Evolutionary conservation across 2,329 filamentous ascomycete species (phyloP), one percentile per base, ranked within the genome.

Genomic region (Talaromyces amestolkiae): DNA sequence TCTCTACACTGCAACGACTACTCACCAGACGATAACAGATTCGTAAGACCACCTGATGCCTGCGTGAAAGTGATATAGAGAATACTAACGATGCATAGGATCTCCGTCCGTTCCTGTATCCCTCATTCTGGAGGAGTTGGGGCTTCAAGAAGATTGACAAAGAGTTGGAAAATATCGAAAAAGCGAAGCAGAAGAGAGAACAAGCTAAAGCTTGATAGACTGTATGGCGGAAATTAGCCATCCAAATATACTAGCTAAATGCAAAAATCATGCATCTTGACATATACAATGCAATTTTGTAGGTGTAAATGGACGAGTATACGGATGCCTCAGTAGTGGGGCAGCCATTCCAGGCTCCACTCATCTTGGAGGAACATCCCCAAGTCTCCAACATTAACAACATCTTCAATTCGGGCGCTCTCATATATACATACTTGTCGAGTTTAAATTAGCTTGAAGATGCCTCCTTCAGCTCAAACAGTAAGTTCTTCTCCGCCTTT

Each of bases 21-120:
- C 68, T 78, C 72, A 51, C 78, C 79, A 0, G 83, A 85, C 63
- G 83, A 85, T 63, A 87, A 88, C 69, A 74, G 85, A 6, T 86
- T 80, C 61, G 61, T 64, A 47, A 37, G 61, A 31, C 5, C 9
- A 33, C 1, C 17, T 3, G 15, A 45, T 3, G 6, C 11, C 37
- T 19, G 1, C 4, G 3, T n/a, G 17, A 3, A 1, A 11, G 15
- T 51, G 7, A 22, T 8, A 8, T 39, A 11, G 3, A 5, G 15
- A 24, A 17, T 45, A 13, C 53, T 64, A 58, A 64, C 24, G 3
- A 3, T n/a, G 27, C 7, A 15, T 24, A 64, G 61, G 86, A 87
- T 75, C 77, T 79, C 69, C 76, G 81, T 65, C 83, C 82, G 6
- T 85, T 85, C 69, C 71, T 84, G 62, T 87, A 74, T 49, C 70